Base-by-base conservation (phyloP, 331 rosid genomes). In the Stylosanthes scabra region DNA sequence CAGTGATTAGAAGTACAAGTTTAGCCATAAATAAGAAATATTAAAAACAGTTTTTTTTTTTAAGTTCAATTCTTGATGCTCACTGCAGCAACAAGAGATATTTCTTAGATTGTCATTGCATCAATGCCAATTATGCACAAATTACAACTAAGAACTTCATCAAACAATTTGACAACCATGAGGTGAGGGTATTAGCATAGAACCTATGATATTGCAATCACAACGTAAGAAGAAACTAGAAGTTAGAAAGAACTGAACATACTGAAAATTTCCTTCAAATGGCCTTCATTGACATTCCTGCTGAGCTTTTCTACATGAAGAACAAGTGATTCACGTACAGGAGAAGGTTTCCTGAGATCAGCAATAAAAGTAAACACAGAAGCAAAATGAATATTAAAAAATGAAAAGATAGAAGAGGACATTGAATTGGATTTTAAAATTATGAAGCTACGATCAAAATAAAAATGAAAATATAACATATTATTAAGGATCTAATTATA, bases 281-380 rank as follows among this genome's bases (percentile, higher is more conserved):
- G 98, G 81, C 97, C 97, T 79, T 95, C 99, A 56, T 95, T 78
- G 79, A 95, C 99, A 83, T 95, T 95, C 86, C 99, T 88, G 72
- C 97, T 90, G 72, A 95, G 98, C 60, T 88, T 82, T 37, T 95
- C 97, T 49, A 95, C 74, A 47, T 88, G 92, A 73, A 95, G 98
- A 75, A 90, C 92, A 80, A 88, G 92, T 6, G 97, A 92, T 78
- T 88, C 96, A 5, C 84, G 87, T 70, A 82, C 81, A 9, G 97
- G 99, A 64, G 98, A 92, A 62, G 85, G 80, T 76, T 92, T 95
- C 93, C 99, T 95, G 88, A 58, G 73, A 84, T 70, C 41, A 74
- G 15, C 41, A 77, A 14, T 40, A 46, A 4, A 58, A 44, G 45
- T 45, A 66, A 86, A 52, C 64, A 72, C 8, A 70, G 39, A 25